Percentiles rank a stretch among this genome's conserved stretches.
Evolutionary conservation across 2,329 filamentous ascomycete species (phyloP).

Genomic region (Verticillium zaregamsianum): DNA sequence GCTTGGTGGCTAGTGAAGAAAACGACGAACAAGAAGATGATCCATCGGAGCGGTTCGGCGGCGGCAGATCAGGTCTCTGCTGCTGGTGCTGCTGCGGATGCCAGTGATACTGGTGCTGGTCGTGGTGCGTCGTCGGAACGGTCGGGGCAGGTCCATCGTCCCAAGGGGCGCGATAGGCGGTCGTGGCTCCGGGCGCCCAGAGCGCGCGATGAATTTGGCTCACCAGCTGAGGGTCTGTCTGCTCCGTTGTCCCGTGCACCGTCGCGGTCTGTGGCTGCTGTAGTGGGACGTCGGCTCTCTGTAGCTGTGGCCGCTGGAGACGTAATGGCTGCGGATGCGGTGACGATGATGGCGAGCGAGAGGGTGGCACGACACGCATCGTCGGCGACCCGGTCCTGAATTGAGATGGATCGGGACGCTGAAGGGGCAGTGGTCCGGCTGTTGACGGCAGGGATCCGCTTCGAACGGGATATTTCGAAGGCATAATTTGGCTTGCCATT

Average conservation of each 20-base stretch:
- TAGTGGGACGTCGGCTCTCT: background rate
- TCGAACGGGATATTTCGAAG: background rate
- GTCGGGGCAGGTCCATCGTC: background rate
- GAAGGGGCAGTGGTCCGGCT: background rate
- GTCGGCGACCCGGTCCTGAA: conserved; percentile 23
- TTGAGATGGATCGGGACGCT: conserved; percentile 1
- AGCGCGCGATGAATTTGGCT: background rate
- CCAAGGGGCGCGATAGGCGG: conserved; percentile 9
- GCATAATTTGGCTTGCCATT: conserved; percentile 12
- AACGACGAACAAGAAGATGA: conserved; percentile 9
- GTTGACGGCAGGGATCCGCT: background rate
- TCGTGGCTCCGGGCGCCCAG: background rate
- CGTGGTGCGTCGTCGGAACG: conserved; percentile 3
- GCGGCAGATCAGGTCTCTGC: conserved; percentile 16
- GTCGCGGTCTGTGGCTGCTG: background rate
- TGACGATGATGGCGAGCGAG: conserved; percentile 19
- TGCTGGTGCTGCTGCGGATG: conserved; percentile 14
- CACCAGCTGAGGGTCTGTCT: background rate
- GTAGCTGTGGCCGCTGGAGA: conserved; percentile 1
- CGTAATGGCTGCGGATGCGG: conserved; percentile 7
- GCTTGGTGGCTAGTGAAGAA: conserved; percentile 47
- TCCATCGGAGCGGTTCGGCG: conserved; percentile 5
- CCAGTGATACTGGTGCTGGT: conserved; percentile 11
- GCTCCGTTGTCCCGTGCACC: background rate
- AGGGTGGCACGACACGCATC: conserved; percentile 31